Conservation (phyloP, 306 rosid genomes). For the Prunus campanulata region DNA sequence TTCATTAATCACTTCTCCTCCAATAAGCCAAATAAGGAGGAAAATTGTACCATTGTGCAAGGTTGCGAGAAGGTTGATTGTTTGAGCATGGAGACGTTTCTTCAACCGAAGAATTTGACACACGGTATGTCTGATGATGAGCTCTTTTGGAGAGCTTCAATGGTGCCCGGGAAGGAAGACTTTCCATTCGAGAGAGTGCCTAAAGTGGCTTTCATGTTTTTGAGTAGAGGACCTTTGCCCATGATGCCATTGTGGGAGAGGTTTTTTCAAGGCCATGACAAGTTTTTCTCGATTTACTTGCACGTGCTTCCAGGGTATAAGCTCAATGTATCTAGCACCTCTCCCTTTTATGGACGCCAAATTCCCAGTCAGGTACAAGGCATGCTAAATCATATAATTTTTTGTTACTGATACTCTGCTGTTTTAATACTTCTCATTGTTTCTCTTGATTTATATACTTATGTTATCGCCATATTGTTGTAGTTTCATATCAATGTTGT, state of each 20-base stretch:
- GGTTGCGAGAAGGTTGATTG: slow-evolving; percentile 33
- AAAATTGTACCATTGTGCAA: slow-evolving; percentile 24
- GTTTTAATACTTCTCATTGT: neutral
- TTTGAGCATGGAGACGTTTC: slow-evolving; percentile 28
- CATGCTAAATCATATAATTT: neutral
- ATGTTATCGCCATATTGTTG: neutral
- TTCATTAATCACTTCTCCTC: slow-evolving; percentile 39
- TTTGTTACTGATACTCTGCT: neutral
- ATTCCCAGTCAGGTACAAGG: slow-evolving; percentile 76
- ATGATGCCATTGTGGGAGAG: slow-evolving; percentile 87
- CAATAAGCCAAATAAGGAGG: slow-evolving; percentile 22
- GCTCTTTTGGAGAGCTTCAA: slow-evolving; percentile 91
- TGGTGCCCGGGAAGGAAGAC: slow-evolving; percentile 43
- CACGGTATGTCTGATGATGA: slow-evolving; percentile 60
- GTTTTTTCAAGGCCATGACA: slow-evolving; percentile 61
- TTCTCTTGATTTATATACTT: neutral
- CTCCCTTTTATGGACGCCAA: slow-evolving; percentile 59
- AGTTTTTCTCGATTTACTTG: slow-evolving; percentile 64
- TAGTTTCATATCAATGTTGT: neutral
- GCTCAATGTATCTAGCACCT: slow-evolving; percentile 51
- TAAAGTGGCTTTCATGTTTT: slow-evolving; percentile 86
- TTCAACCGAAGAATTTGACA: slow-evolving; percentile 46
- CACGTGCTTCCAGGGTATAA: slow-evolving; percentile 59
- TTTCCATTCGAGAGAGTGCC: slow-evolving; percentile 60
- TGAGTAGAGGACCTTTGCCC: slow-evolving; percentile 88